Evolutionary conservation across 2,329 filamentous ascomycete species (phyloP).

Genomic region (Alternaria atra): DNA sequence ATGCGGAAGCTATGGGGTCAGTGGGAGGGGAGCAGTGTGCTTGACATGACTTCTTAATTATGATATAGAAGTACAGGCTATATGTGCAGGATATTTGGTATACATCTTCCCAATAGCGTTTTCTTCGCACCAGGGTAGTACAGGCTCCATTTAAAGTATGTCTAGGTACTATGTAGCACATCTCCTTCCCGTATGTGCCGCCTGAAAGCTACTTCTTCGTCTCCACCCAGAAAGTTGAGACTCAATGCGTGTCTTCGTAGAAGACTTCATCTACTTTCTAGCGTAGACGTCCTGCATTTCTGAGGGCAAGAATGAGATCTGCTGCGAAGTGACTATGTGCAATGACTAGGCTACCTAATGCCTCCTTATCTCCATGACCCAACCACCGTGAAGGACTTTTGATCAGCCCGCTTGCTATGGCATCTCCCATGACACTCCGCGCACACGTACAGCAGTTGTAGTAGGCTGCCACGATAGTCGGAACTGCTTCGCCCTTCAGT

Average conservation of each 20-base stretch:
- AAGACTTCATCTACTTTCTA: background rate
- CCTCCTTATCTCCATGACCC: too few relatives aligned
- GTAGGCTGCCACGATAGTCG: background rate
- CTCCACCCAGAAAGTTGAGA: too few relatives aligned
- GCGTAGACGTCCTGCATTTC: background rate
- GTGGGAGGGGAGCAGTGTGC: constrained; percentile 8
- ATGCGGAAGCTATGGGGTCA: constrained; percentile 14
- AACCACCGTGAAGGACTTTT: too few relatives aligned
- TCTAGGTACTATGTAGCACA: too few relatives aligned
- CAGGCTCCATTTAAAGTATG: too few relatives aligned
- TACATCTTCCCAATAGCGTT: background rate
- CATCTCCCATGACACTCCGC: background rate
- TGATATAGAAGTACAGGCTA: background rate
- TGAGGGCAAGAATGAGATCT: background rate
- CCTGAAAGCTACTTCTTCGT: too few relatives aligned
- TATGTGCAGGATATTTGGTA: background rate
- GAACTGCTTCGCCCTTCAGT: background rate
- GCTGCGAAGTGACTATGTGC: background rate
- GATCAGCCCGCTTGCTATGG: background rate
- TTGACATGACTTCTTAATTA: background rate
- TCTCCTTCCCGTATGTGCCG: too few relatives aligned
- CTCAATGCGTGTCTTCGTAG: too few relatives aligned
- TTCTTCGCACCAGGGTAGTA: too few relatives aligned
- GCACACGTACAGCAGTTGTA: background rate
- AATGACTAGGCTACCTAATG: background rate